A percentile compares a stretch with the other conserved stretches of the same genome.
phyloP scores from a whole-genome alignment of 2,329 filamentous ascomycete genomes.

The Aspergillus nomiae region DNA sequence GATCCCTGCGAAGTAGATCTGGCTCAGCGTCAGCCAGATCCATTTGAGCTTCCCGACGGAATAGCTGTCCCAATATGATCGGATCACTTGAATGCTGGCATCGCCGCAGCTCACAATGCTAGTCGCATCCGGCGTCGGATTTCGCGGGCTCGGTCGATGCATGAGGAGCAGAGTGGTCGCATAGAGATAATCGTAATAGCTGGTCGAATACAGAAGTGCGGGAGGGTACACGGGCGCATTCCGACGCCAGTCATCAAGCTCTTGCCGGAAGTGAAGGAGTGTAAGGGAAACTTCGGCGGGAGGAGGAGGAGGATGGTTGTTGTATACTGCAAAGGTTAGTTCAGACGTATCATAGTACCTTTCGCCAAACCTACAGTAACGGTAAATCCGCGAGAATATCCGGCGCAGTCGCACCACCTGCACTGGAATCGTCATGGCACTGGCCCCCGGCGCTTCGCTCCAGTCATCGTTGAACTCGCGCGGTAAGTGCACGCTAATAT shows the following conservation, averaged over 20 bases:
- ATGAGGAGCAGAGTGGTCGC: slow-evolving; percentile 42
- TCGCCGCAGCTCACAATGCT: slow-evolving; percentile 43
- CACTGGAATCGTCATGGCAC: slow-evolving; percentile 41
- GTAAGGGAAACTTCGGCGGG: slow-evolving; percentile 28
- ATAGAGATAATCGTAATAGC: slow-evolving; percentile 44
- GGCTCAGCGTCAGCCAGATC: slow-evolving; percentile 44
- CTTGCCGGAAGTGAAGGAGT: slow-evolving; percentile 36
- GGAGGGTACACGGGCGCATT: slow-evolving; percentile 38
- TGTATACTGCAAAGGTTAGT: slow-evolving; percentile 34
- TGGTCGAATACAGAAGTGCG: slow-evolving; percentile 43
- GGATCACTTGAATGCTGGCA: slow-evolving; percentile 41
- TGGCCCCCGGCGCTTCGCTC: slow-evolving; percentile 36
- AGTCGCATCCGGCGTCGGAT: slow-evolving; percentile 38
- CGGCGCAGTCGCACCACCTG: slow-evolving; percentile 40
- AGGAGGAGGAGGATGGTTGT: slow-evolving; percentile 33
- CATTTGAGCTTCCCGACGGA: slow-evolving; percentile 43
- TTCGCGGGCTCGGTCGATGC: slow-evolving; percentile 41
- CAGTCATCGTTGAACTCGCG: slow-evolving; percentile 45
- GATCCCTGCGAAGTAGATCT: slow-evolving; percentile 42
- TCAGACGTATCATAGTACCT: neutral
- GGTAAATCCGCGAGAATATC: slow-evolving; percentile 43
- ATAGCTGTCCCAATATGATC: slow-evolving; percentile 44
- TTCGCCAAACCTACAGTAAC: slow-evolving; percentile 32
- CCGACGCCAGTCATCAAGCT: slow-evolving; percentile 43
- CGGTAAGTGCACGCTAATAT: slow-evolving; percentile 41